Conservation (phyloP, 106 monocot species). For the Vanilla planifolia region DNA sequence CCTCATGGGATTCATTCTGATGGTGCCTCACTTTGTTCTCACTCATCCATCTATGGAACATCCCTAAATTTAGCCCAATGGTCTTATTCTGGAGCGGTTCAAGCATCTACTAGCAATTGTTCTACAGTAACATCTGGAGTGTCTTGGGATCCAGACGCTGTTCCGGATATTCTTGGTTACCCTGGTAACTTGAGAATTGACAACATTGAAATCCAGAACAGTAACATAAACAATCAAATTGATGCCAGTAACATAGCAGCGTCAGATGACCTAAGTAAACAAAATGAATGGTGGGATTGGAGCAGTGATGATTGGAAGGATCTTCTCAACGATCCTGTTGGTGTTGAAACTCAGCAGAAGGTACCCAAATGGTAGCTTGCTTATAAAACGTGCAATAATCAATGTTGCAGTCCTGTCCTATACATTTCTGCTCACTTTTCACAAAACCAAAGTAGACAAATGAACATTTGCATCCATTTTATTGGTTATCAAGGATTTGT, state of each 20-base stretch:
- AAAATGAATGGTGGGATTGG: constrained; percentile 43
- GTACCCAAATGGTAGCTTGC: constrained; percentile 20
- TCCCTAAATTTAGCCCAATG: constrained; percentile 8
- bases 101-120: constrained; percentile 15
- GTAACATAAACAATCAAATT: constrained; percentile 11
- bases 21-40: constrained; percentile 13
- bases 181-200: constrained; percentile 11
- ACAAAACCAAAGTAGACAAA: no score
- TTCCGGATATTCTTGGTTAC: constrained; percentile 14
- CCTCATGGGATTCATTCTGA: constrained; percentile 7
- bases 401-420: not conserved
- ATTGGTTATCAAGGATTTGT: no score
- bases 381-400: not conserved
- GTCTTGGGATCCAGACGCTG: constrained; percentile 19
- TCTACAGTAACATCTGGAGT: constrained; percentile 18
- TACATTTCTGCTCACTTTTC: no score
- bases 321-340: constrained; percentile 23
- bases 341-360: constrained; percentile 29
- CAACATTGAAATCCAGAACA: constrained; percentile 22
- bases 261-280: constrained; percentile 28
- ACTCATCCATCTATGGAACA: constrained; percentile 8
- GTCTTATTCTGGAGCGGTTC: constrained; percentile 25
- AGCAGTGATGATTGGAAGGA: constrained; percentile 36
- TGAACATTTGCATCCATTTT: no score
- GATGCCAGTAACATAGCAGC: constrained; percentile 4